phyloP scores from a whole-genome alignment of 1,284 basidiomycete species.

The Pseudozyma thailandica region DNA sequence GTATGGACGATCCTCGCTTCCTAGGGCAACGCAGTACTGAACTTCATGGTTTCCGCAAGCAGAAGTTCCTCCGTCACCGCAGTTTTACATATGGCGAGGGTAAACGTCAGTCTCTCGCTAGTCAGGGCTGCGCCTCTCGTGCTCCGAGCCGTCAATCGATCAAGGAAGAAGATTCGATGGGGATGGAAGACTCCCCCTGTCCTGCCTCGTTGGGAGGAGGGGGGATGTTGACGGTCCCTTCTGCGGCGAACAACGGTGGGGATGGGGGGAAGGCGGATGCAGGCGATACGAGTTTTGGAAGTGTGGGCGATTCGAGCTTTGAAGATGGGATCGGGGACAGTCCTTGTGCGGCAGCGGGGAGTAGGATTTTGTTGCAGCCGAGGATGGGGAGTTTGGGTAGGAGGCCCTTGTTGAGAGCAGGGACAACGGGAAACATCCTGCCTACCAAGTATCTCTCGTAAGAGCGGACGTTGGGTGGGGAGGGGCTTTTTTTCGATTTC shows the following conservation, averaged over 20 bases:
- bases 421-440: slow-evolving; percentile 42
- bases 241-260: background rate
- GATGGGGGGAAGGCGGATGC: slow-evolving; percentile 1
- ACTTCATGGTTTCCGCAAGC: slow-evolving; percentile 85
- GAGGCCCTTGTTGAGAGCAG: slow-evolving; percentile 38
- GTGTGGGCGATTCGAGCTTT: slow-evolving; percentile 61
- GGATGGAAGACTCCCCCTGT: slow-evolving; percentile 46
- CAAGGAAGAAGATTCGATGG: slow-evolving; percentile 44
- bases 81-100: slow-evolving; percentile 63
- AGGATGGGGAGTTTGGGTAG: slow-evolving; percentile 29
- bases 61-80: slow-evolving; percentile 70
- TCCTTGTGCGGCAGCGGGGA: slow-evolving; percentile 55
- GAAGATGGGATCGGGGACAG: slow-evolving; percentile 57
- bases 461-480: no score
- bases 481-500: slow-evolving; percentile 1
- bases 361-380: slow-evolving; percentile 31
- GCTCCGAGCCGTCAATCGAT: slow-evolving; percentile 32
- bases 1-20: slow-evolving; percentile 92
- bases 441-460: slow-evolving; percentile 3
- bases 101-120: slow-evolving; percentile 15
- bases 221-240: no score
- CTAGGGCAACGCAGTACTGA: slow-evolving; percentile 82
- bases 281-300: slow-evolving; percentile 59
- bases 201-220: background rate
- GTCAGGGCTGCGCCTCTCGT: background rate